Conservation (phyloP, 768 basidiomycete genomes). For the Phaffia tasmanica region DNA sequence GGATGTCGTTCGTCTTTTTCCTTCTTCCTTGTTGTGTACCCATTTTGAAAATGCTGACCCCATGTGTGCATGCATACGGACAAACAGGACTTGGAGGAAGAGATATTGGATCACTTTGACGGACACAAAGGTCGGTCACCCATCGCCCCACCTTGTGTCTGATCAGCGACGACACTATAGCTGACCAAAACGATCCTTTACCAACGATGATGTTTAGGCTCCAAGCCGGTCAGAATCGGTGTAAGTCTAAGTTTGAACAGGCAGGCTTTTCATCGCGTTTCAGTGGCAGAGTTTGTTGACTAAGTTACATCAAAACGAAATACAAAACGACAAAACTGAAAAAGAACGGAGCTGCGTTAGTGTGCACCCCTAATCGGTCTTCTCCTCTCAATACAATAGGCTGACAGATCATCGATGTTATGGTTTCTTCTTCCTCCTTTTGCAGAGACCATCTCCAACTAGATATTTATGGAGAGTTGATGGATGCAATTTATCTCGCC, state of each 20-base stretch:
- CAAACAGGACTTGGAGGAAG: constrained; percentile 70
- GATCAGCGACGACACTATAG: not conserved
- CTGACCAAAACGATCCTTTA: not conserved
- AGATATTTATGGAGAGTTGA: constrained; percentile 84
- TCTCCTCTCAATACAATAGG: not conserved
- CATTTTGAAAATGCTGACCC: constrained; percentile 4
- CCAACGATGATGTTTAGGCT: not conserved
- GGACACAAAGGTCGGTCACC: constrained; percentile 42
- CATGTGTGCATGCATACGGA: constrained; percentile 68
- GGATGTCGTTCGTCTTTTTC: not conserved
- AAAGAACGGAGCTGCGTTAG: constrained; percentile 75
- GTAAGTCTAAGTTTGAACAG: too few species aligned
- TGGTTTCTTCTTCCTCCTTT: constrained; percentile 5
- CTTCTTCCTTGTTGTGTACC: not conserved
- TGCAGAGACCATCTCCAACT: constrained; percentile 16
- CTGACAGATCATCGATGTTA: too few species aligned
- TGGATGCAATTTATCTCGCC: constrained; percentile 85
- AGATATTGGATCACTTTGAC: constrained; percentile 74
- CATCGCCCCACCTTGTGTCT: not conserved
- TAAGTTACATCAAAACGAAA: too few species aligned
- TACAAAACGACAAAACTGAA: too few species aligned
- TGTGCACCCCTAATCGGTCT: constrained; percentile 22
- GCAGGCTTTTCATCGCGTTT: too few species aligned
- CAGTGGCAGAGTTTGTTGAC: too few species aligned
- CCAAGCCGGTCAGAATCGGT: constrained; percentile 52